Base-by-base conservation (phyloP, 257 asterid genomes). In the Galeopsis tetrahit region DNA sequence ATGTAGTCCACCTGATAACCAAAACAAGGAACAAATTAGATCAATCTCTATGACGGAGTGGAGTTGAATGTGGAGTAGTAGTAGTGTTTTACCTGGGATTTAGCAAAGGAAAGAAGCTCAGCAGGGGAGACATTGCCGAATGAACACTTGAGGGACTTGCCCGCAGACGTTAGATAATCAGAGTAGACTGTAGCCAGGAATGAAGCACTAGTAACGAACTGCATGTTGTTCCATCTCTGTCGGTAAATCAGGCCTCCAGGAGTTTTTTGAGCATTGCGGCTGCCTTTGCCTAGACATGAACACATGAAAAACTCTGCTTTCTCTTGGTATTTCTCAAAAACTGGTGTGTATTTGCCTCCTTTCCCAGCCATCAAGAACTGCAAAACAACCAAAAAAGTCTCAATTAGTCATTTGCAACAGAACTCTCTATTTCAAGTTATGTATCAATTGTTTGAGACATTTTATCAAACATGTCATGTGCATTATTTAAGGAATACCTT, bases 211-310 rank as follows among this genome's bases (percentile, higher is more conserved):
- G 99, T 88, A 5, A 92, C 99, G 84, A 91, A 94, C 85, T 92
- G 99, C 97, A 94, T 72, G 73, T 94, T 94, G 93, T 94, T 94
- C 99, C 99, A 94, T 71, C 93, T 82, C 80, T 94, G 99, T 36
- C 92, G 79, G 88, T 78, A 94, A 73, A 91, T 87, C 58, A 94
- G 95, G 67, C 99, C 99, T 42, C 90, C 97, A 0, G 99, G 98
- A 17, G 99, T 94, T 75, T 66, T 89, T 63, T 90, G 99, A 7
- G 87, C 91, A 55, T 94, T 94, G 42, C 85, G 88, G 17, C 39
- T 71, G 71, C 99, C 90, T 62, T 94, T 94, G 32, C 99, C 99
- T 2, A 94, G 84, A 71, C 95, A 88, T 2, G 99, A 83, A 46
- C 99, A 94, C 99, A 94, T 88, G 83, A 91, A 94, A 68, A 64